Evolutionary conservation across 495 filamentous ascomycete species (phyloP).

Genomic region (Cenococcum geophilum): DNA sequence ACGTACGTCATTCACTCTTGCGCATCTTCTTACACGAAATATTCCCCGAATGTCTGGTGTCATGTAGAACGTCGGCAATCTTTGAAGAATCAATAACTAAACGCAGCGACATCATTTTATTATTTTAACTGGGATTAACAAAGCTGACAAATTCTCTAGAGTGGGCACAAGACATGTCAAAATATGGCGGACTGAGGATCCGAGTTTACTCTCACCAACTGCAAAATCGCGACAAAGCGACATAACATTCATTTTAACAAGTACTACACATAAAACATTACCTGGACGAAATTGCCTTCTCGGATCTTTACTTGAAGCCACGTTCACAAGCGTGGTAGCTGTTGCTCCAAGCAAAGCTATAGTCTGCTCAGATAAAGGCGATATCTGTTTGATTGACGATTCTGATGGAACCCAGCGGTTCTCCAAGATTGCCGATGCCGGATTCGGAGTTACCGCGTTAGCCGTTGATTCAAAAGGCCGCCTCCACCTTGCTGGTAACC

Average conservation of each 20-base stretch:
- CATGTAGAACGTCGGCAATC: no score
- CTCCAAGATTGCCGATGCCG: constrained; percentile 53
- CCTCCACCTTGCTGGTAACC: constrained; percentile 29
- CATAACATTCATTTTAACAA: constrained; percentile 40
- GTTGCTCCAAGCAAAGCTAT: constrained; percentile 61
- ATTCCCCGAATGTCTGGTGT: no score
- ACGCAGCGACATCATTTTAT: background rate
- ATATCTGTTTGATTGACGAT: constrained; percentile 78
- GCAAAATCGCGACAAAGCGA: constrained; percentile 44
- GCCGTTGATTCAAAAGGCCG: constrained; percentile 29
- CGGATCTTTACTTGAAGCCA: constrained; percentile 68
- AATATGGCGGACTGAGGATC: constrained; percentile 77
- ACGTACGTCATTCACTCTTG: constrained; percentile 45
- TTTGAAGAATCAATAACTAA: background rate
- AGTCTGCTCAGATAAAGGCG: constrained; percentile 65
- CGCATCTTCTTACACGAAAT: background rate
- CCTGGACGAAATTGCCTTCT: constrained; percentile 64
- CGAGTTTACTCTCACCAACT: constrained; percentile 41
- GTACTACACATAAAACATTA: constrained; percentile 38
- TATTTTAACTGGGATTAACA: constrained; percentile 7
- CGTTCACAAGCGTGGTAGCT: constrained; percentile 70
- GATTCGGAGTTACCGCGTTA: constrained; percentile 55
- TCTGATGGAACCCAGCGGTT: constrained; percentile 63
- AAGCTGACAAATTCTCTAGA: constrained; percentile 40
- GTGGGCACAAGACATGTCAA: constrained; percentile 89